Conservation (phyloP, 768 basidiomycete genomes). For the Jaapia argillacea region DNA sequence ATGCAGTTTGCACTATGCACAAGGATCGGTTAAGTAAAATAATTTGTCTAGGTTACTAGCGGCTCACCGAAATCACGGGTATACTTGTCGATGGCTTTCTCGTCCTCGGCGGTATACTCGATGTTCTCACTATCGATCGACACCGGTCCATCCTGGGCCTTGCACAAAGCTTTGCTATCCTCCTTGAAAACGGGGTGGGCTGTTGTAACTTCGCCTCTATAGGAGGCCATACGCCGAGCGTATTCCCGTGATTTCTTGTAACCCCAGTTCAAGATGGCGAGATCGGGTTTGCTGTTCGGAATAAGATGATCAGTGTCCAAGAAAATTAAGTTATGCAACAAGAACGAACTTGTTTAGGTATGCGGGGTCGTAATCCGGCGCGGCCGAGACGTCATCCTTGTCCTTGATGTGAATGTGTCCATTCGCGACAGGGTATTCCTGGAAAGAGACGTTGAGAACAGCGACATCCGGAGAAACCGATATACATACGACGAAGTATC, state of each 20-base stretch:
- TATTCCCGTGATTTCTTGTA: slow-evolving; percentile 51
- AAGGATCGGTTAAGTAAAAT: neutral
- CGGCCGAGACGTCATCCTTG: slow-evolving; percentile 28
- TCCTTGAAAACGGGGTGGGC: slow-evolving; percentile 20
- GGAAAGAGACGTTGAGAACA: neutral
- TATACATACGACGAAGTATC: slow-evolving; percentile 23
- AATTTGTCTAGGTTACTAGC: neutral
- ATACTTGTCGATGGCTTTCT: slow-evolving; percentile 21
- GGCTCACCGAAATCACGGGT: slow-evolving; percentile 12
- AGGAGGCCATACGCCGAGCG: slow-evolving; percentile 38
- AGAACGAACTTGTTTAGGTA: slow-evolving; percentile 32
- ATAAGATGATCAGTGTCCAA: neutral
- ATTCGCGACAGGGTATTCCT: slow-evolving; percentile 34
- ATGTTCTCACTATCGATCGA: slow-evolving; percentile 19
- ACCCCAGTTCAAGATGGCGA: slow-evolving; percentile 34
- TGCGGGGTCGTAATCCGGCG: slow-evolving; percentile 33
- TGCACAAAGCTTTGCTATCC: slow-evolving; percentile 18
- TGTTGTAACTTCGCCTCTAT: slow-evolving; percentile 21
- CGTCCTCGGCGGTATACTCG: slow-evolving; percentile 23
- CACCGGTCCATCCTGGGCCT: slow-evolving; percentile 10
- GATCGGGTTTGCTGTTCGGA: slow-evolving; percentile 16
- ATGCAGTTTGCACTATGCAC: slow-evolving; percentile 16
- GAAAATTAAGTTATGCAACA: too few species aligned
- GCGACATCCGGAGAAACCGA: neutral
- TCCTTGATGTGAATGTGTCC: slow-evolving; percentile 41